Conservation (phyloP, 208 protist species). For the Leishmania aethiopica region DNA sequence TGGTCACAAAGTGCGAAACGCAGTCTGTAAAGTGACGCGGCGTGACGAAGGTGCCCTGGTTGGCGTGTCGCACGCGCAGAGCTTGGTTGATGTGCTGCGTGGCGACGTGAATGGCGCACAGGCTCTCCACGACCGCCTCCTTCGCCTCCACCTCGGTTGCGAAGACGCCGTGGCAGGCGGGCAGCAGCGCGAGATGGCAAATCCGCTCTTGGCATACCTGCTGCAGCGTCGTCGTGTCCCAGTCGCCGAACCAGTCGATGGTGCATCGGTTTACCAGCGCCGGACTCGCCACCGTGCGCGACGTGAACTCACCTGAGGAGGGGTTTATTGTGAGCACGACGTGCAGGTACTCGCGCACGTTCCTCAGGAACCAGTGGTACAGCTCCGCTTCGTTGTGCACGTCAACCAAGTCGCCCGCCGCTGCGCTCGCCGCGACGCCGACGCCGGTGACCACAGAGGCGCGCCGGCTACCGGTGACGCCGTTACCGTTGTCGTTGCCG, state of each 20-base stretch:
- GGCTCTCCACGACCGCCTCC: constrained; percentile 75
- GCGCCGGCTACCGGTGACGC: neutral
- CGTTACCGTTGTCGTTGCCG: neutral
- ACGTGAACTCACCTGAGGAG: constrained; percentile 95
- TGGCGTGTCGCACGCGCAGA: constrained; percentile 75
- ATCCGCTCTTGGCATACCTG: constrained; percentile 95
- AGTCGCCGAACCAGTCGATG: constrained; percentile 99
- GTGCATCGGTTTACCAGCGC: constrained; percentile 99
- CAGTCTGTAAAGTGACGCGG: constrained; percentile 99
- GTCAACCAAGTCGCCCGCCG: constrained; percentile 61
- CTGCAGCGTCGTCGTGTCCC: constrained; percentile 93
- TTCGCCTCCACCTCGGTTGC: constrained; percentile 52
- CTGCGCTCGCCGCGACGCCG: constrained; percentile 13
- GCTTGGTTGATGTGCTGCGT: constrained; percentile 86
- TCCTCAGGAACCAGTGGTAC: constrained; percentile 96
- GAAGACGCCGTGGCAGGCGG: constrained; percentile 49
- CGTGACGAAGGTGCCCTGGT: constrained; percentile 94
- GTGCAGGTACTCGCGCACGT: constrained; percentile 98
- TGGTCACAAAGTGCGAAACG: constrained; percentile 94
- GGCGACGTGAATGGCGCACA: constrained; percentile 94
- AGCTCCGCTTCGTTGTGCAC: constrained; percentile 92
- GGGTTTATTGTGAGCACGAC: constrained; percentile 99
- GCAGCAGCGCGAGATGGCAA: constrained; percentile 84
- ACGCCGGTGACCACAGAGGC: neutral
- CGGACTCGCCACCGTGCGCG: constrained; percentile 96